Percentiles rank a stretch among this genome's conserved stretches.
These are phyloP conservation scores for Stephania japonica DNA, from an alignment of 164 flowering plant species.

Conservation along the genomic window DNA sequence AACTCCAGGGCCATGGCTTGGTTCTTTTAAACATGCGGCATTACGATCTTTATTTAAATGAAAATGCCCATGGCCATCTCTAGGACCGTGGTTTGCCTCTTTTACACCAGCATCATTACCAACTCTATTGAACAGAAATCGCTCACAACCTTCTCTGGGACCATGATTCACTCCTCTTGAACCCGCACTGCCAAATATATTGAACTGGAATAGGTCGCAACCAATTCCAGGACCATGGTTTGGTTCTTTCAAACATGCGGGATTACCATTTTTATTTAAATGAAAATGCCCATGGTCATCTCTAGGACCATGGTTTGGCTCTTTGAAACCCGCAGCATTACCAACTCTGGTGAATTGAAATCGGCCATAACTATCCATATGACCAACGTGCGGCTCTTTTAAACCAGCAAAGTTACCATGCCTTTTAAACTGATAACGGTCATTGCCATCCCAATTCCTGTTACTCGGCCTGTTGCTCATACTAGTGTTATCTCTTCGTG, in stretches of 20 bases:
- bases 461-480: slow-evolving; percentile 22
- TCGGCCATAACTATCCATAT: slow-evolving; percentile 11
- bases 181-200: too few relatives aligned
- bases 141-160: slow-evolving; percentile 27
- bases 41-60: slow-evolving; percentile 22
- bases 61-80: slow-evolving; percentile 30
- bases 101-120: slow-evolving; percentile 20
- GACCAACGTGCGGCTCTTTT: slow-evolving; percentile 51
- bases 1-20: slow-evolving; percentile 10
- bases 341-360: too few relatives aligned
- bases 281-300: too few relatives aligned
- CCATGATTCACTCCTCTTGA: too few relatives aligned
- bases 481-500: slow-evolving; percentile 16
- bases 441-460: slow-evolving; percentile 28
- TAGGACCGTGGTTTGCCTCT: slow-evolving; percentile 16
- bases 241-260: too few relatives aligned
- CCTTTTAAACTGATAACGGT: slow-evolving; percentile 22
- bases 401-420: slow-evolving; percentile 23
- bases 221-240: too few relatives aligned
- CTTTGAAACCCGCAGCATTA: too few relatives aligned
- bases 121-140: slow-evolving; percentile 22
- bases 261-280: too few relatives aligned
- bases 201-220: too few relatives aligned
- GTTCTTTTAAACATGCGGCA: slow-evolving; percentile 26
- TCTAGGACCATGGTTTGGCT: too few relatives aligned